These are phyloP conservation scores for Lentinula boryana DNA, from an alignment of 768 basidiomycete species.

Conservation along the genomic window DNA sequence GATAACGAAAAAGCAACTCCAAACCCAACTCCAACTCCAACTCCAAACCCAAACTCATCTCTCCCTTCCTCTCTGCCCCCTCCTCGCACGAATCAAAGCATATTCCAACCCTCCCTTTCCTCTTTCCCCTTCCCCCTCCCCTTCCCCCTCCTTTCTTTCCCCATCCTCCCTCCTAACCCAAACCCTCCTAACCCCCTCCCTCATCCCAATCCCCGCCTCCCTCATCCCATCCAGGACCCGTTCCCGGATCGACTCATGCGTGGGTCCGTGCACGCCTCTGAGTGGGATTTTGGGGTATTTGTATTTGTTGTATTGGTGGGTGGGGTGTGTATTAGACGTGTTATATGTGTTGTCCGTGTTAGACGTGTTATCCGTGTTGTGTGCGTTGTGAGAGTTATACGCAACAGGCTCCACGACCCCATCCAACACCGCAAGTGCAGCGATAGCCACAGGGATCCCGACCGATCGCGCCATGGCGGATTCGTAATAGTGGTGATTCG, in stretches of 20 bases:
- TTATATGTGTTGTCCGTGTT: too few relatives aligned
- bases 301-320: not conserved
- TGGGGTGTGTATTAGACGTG: not conserved
- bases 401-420: conserved; percentile 23
- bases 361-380: too few relatives aligned
- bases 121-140: not conserved
- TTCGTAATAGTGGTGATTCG: conserved; percentile 27
- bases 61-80: too few relatives aligned
- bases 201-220: conserved; percentile 45
- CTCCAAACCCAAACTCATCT: too few relatives aligned
- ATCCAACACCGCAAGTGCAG: conserved; percentile 65
- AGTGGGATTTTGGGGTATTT: conserved; percentile 20
- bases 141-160: not conserved
- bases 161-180: not conserved
- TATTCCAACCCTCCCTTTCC: too few relatives aligned
- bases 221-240: conserved; percentile 60
- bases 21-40: too few relatives aligned
- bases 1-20: too few relatives aligned
- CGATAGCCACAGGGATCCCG: conserved; percentile 82
- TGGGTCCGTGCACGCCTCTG: conserved; percentile 69
- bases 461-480: conserved; percentile 93
- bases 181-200: conserved; percentile 20
- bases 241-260: conserved; percentile 50
- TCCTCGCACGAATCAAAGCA: too few relatives aligned
- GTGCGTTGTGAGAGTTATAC: too few relatives aligned